A percentile compares a stretch with the other conserved stretches of the same genome.
Conservation (phyloP, 1,139 yeast species). For the Debaryomycetaceae sp. region DNA sequence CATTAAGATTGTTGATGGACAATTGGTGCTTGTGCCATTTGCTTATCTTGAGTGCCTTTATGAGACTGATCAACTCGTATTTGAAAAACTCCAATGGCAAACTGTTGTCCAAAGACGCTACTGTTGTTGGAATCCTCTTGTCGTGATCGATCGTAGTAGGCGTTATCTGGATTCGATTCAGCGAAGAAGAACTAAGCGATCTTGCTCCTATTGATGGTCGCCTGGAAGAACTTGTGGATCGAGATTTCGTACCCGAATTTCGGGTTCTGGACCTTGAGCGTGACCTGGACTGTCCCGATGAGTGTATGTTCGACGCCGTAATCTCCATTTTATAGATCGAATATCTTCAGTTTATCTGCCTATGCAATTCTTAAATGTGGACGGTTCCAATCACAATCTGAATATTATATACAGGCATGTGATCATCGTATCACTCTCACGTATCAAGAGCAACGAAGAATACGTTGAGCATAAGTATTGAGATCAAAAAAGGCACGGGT, state of each 20-base stretch:
- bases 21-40: constrained; percentile 66
- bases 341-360: no score
- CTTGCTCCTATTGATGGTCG: constrained; percentile 31
- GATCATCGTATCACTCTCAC: background rate
- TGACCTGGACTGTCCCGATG: constrained; percentile 21
- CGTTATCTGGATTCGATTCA: constrained; percentile 21
- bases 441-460: background rate
- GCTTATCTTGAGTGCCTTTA: constrained; percentile 63
- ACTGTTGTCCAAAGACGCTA: constrained; percentile 57
- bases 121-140: constrained; percentile 34
- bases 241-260: constrained; percentile 30
- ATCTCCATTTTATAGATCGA: constrained; percentile 20
- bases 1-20: constrained; percentile 43
- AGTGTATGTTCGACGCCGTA: constrained; percentile 19
- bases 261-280: constrained; percentile 39
- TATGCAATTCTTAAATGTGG: no score
- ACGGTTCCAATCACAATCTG: background rate
- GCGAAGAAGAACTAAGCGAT: constrained; percentile 30
- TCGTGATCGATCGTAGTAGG: constrained; percentile 28
- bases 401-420: background rate
- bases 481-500: background rate
- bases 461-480: background rate
- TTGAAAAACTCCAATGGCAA: constrained; percentile 82
- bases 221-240: constrained; percentile 36
- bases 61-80: constrained; percentile 68